These are phyloP conservation scores for Geotrichum ghanense DNA, from an alignment of 805 yeast genomes.

Conservation along the genomic window DNA sequence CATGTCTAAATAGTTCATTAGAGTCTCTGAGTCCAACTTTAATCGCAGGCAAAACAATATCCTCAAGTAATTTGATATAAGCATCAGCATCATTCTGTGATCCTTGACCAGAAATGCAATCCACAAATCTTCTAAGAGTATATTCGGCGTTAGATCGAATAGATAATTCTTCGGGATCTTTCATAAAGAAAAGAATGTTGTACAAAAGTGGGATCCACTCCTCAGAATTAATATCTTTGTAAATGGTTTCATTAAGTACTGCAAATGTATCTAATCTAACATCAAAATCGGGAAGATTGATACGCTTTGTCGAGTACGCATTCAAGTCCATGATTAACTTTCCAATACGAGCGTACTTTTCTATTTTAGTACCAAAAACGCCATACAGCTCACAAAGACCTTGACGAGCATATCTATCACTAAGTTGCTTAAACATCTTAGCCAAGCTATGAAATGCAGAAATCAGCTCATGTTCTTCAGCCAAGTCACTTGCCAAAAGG, in stretches of 20 bases:
- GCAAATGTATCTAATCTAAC: conserved; percentile 59
- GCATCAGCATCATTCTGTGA: conserved; percentile 23
- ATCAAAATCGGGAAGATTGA: conserved; percentile 73
- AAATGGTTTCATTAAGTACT: conserved; percentile 46
- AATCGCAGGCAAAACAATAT: conserved; percentile 50
- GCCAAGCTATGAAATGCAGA: conserved; percentile 37
- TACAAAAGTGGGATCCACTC: conserved; percentile 79
- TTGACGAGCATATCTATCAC: conserved; percentile 51
- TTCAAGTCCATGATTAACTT: conserved; percentile 54
- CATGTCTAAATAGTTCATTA: conserved; percentile 56
- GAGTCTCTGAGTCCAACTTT: conserved; percentile 52
- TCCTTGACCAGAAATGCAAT: conserved; percentile 32
- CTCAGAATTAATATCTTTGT: conserved; percentile 30
- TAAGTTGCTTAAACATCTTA: conserved; percentile 44
- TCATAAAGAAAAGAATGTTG: conserved; percentile 56
- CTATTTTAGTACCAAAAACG: conserved; percentile 44
- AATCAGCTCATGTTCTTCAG: conserved; percentile 12
- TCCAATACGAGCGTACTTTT: conserved; percentile 34
- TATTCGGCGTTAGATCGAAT: conserved; percentile 67
- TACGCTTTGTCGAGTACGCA: conserved; percentile 47
- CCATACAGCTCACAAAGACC: conserved; percentile 49
- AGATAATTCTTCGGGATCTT: conserved; percentile 69
- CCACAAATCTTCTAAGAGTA: conserved; percentile 53
- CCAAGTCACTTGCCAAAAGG: conserved; percentile 32
- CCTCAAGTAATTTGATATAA: conserved; percentile 35